Base-by-base conservation (phyloP, 805 yeast species). In the Barnettozyma californica region DNA sequence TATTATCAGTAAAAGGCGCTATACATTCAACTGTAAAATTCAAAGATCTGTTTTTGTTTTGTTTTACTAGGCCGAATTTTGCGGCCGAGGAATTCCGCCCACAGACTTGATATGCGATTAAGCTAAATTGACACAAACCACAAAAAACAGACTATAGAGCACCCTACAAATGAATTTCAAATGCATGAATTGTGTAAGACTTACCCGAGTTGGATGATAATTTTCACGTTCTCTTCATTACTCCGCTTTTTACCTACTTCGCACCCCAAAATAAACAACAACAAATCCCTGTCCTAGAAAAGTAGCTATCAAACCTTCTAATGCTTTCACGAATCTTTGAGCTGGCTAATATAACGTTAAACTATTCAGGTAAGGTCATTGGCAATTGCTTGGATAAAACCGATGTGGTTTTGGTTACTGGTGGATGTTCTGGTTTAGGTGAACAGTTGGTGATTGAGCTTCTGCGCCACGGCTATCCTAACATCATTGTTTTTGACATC, bases 351-450 rank as follows among this genome's bases (percentile, higher is more conserved):
- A 35, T 39, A 14, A 41, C 31, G 6, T 47, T 31, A 23, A 31
- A 42, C 21, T 27, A 23, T 9, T 33, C 45, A 3, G 68, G 72
- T 25, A 38, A 64, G 3, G 26, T 78, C 1, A 61, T 81, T 19
- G 87, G 87, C 1, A 75, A 73, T 48, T 68, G 67, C 10, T 75
- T 76, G 51, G 83, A 80, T 35, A 76, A 78, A 0, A 65, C 70
- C 10, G 95, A 87, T 58, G 70, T 84, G 10, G 84, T 81, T 0
- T 66, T 90, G 4, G 69, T 92, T 19, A 91, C 98, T 0, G 98
- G 98, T 0, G 98, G 97, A 0, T 62, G 77, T 4, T 69, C 80
- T 0, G 98, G 97, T 0, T 70, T 92, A 9, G 98, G 98, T 0
- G 68, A 67, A 38, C 86, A 80, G 53, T 53, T 92, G 4, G 87